These are phyloP conservation scores for Hypoxylon intermedium DNA, from an alignment of 495 filamentous ascomycete species.

Conservation along the genomic window DNA sequence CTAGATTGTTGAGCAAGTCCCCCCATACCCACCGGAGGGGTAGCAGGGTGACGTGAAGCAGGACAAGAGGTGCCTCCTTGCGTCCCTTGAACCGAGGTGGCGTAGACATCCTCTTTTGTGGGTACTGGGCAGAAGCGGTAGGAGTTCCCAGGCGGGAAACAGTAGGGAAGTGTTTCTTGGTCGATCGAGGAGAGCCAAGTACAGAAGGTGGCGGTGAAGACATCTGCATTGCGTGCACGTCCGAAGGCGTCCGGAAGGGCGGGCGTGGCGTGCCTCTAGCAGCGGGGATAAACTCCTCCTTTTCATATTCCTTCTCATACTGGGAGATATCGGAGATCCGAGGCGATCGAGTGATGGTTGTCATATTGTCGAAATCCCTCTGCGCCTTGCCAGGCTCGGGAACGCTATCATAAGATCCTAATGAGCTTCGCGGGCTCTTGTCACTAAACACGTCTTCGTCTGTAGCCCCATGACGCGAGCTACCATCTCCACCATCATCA, in stretches of 20 bases:
- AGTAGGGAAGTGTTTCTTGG: conserved; percentile 52
- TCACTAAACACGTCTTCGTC: conserved; percentile 65
- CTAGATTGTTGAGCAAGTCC: conserved; percentile 56
- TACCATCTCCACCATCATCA: conserved; percentile 47
- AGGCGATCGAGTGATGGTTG: conserved; percentile 50
- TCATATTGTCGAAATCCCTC: conserved; percentile 38
- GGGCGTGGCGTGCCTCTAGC: conserved; percentile 48
- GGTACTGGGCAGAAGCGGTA: conserved; percentile 55
- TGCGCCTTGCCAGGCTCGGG: conserved; percentile 32
- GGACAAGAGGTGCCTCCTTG: conserved; percentile 72
- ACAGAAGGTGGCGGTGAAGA: conserved; percentile 64
- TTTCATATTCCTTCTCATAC: conserved; percentile 52
- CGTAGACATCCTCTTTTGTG: conserved; percentile 66
- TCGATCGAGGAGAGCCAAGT: conserved; percentile 57
- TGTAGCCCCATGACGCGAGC: conserved; percentile 55
- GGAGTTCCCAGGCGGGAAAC: conserved; percentile 57
- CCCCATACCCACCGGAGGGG: conserved; percentile 75
- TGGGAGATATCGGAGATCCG: conserved; percentile 51
- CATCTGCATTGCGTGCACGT: conserved; percentile 81
- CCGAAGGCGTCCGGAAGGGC: conserved; percentile 69
- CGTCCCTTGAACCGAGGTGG: conserved; percentile 56
- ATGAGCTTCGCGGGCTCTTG: conserved; percentile 54
- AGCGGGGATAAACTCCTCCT: conserved; percentile 51
- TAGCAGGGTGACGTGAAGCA: conserved; percentile 86
- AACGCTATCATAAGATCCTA: conserved; percentile 49